Base-by-base conservation (phyloP, 352 stramenopile genomes). In the Phytophthora uliginosa region DNA sequence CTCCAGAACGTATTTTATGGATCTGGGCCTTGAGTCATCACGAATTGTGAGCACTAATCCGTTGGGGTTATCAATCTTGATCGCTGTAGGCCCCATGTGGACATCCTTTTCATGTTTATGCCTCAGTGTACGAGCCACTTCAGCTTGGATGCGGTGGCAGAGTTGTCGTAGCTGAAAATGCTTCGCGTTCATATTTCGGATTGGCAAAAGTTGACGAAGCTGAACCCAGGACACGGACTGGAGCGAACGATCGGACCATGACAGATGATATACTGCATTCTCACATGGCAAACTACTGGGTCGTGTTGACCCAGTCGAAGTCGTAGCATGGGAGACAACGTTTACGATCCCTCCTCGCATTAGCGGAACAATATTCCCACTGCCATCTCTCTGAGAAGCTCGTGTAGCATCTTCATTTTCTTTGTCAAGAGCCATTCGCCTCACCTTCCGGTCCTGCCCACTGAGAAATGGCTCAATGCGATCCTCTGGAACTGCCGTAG, bases 151-250 rank as follows among this genome's bases (percentile, higher is more conserved):
- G 3, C 53, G 63, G 12, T 72, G 52, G 20, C 69, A 76, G 1
- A 78, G 48, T 67, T 61, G 67, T 10, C 34, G 73, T 10, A 95
- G 64, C 54, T 95, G 83, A 48, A 89, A 86, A 57, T 95, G 86
- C 42, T 88, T 85, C 7, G 79, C 59, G 28, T 95, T 94, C 83
- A 95, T 89, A 8, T 78, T 71, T 31, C 88, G 76, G 60, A 95
- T 76, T 0, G 86, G 71, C 7, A 95, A 65, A 8, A 91, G 61
- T 50, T 86, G 85, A 1, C 81, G 75, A 17, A 95, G 64, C 24
- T 89, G 63, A 17, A 31, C 7, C 86, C 88, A 95, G 9, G 76
- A 66, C 18, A 87, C 50, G 4, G 64, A 70, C 50, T 95, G 83
- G 9, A 81, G 63, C 0, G 73, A 81, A 7, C 79, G 71, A 55